Percentiles rank a stretch among this genome's conserved stretches.
phyloP scores from a whole-genome alignment of 352 stramenopile genomes.

The Phytophthora capsici region DNA sequence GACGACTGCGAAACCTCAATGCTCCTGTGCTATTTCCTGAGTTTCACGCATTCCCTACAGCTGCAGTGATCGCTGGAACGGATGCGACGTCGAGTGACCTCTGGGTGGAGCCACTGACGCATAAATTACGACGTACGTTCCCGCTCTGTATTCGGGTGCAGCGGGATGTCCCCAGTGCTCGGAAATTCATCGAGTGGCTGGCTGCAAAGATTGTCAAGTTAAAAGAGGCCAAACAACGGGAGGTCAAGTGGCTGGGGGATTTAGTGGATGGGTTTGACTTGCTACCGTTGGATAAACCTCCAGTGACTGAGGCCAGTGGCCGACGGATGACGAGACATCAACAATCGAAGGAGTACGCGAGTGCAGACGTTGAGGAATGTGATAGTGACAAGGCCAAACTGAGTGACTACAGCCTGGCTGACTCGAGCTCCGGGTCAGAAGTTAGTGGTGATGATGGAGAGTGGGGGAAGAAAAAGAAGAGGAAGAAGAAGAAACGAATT shows the following conservation, averaged over 20 bases:
- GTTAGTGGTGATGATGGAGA: slow-evolving; percentile 10
- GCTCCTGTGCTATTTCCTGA: slow-evolving; percentile 43
- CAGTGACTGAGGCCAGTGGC: slow-evolving; percentile 12
- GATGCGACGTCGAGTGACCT: slow-evolving; percentile 80
- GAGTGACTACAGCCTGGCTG: slow-evolving; percentile 15
- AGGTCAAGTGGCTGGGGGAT: slow-evolving; percentile 62
- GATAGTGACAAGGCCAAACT: slow-evolving; percentile 1
- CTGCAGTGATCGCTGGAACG: slow-evolving; percentile 67
- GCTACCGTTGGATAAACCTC: slow-evolving; percentile 30
- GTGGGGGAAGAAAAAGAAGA: slow-evolving; percentile 1
- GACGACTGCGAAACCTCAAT: slow-evolving; percentile 28
- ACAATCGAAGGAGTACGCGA: slow-evolving; percentile 2
- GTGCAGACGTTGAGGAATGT: neutral
- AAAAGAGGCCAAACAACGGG: slow-evolving; percentile 31
- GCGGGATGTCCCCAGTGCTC: slow-evolving; percentile 59
- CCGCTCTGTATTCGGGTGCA: slow-evolving; percentile 63
- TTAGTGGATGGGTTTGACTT: slow-evolving; percentile 61
- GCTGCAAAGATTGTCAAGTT: slow-evolving; percentile 58
- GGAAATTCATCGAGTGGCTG: slow-evolving; percentile 73
- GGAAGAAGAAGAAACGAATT: slow-evolving; percentile 2
- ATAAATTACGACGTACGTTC: slow-evolving; percentile 75
- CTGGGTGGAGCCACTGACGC: slow-evolving; percentile 74
- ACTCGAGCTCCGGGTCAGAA: slow-evolving; percentile 22
- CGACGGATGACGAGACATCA: slow-evolving; percentile 31
- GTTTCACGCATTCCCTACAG: slow-evolving; percentile 62